A percentile compares a stretch with the other conserved stretches of the same genome.
Evolutionary conservation across 2,329 filamentous ascomycete species (phyloP).

Genomic region (Aspergillus aculeatus): DNA sequence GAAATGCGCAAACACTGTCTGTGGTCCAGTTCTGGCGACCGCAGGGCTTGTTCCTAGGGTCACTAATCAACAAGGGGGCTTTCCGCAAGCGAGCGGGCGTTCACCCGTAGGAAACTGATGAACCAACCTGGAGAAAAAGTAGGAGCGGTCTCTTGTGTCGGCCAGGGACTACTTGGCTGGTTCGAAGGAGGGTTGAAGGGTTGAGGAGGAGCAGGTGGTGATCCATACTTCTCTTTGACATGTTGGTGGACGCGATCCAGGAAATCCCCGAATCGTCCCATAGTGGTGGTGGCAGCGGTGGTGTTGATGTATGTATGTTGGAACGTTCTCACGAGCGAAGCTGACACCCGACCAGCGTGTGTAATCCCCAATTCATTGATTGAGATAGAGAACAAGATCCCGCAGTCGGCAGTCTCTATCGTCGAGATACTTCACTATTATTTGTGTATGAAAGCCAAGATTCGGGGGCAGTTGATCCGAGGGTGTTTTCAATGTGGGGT

Average conservation of each 20-base stretch:
- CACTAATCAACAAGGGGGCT: background rate
- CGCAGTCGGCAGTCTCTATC: too few species aligned
- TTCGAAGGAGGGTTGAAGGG: background rate
- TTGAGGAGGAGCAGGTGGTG: background rate
- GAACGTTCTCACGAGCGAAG: too few species aligned
- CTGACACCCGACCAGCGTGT: too few species aligned
- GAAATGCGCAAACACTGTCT: conserved; percentile 37
- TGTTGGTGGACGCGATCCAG: background rate
- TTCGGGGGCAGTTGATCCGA: too few species aligned
- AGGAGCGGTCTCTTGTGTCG: background rate
- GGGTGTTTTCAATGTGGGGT: too few species aligned
- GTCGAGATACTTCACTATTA: too few species aligned
- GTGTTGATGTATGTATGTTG: too few species aligned
- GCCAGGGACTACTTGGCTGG: background rate
- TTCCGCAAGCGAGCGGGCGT: too few species aligned
- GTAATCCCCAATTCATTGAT: too few species aligned
- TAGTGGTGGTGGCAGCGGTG: background rate
- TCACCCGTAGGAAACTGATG: background rate
- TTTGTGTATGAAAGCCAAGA: too few species aligned
- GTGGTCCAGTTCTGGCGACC: conserved; percentile 15
- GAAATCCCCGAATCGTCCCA: background rate
- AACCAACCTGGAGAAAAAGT: background rate
- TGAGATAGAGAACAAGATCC: too few species aligned
- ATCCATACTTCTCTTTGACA: background rate
- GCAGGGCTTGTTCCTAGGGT: background rate